Base-by-base conservation (phyloP, 139 green algal species). In the Volvox africanus region DNA sequence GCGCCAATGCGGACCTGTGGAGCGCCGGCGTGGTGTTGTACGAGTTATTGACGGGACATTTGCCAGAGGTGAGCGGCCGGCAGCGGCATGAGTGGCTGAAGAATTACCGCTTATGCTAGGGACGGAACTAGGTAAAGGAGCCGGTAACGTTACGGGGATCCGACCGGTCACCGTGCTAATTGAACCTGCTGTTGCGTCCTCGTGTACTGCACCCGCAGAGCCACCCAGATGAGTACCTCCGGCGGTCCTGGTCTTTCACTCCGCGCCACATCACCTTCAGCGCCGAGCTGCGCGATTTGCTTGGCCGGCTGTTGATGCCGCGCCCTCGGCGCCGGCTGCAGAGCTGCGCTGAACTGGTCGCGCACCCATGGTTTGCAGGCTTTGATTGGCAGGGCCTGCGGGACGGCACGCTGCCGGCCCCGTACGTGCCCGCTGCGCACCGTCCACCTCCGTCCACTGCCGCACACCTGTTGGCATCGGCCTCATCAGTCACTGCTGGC, bases 21-120 rank as follows among this genome's bases (percentile, higher is more conserved):
- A 81, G 61, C 9, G 88, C 92, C n/a, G 93, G 93, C 13, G 61
- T 95, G 35, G 79, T 95, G 24, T 85, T 93, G 28, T 93, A 94
- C 33, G 92, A 95, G 91, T 71, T 95, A 67, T 87, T 95, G 32
- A 69, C 88, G 65, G 93, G 93, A 5, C 81, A 61, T n/a, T 61
- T 85, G 21, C 86, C 86, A 0, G 55, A 30, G 32, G 85, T 89
- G 68, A 37, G 83, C 28, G 73, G 18, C 16, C 26, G 73, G 26
- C 24, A 32, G 73, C 73, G 26, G 18, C 2, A 9, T 13, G 73
- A 35, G 18, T 13, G 61, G 75, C 6, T 20, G n/a, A 80, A 2
- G 73, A 13, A 19, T n/a, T 35, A 80, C 26, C 28, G 22, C 16
- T 28, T 75, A 32, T 75, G 11, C 67, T 55, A 5, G 44, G 44